Conservation (phyloP, 768 basidiomycete genomes). For the Omphalotus guepiniiformis region DNA sequence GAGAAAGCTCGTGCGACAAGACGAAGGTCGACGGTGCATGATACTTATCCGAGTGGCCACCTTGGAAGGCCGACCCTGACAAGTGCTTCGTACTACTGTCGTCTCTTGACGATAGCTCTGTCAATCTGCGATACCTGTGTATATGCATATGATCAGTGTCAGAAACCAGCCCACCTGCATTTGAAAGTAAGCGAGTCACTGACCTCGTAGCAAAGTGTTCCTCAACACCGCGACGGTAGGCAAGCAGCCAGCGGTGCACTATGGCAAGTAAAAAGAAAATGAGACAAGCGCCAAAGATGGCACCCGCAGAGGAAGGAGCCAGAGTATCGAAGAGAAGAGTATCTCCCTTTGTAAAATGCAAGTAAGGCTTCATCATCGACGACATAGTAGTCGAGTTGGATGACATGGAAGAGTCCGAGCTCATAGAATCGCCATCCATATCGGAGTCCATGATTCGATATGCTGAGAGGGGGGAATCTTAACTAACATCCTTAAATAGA, state of each 20-base stretch:
- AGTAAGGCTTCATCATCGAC: neutral
- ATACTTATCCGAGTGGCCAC: no score
- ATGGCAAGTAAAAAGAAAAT: neutral
- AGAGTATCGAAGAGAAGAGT: neutral
- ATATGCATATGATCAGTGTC: no score
- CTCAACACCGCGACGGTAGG: neutral
- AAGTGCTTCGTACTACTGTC: no score
- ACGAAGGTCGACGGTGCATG: constrained; percentile 10
- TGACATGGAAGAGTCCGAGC: neutral
- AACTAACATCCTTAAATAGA: neutral
- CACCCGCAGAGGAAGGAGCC: neutral
- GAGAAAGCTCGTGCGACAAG: constrained; percentile 16
- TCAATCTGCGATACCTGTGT: no score
- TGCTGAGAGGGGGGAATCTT: no score
- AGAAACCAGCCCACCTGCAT: no score
- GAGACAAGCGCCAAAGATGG: neutral
- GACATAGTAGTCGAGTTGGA: neutral
- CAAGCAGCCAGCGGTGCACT: neutral
- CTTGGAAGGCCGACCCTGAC: no score
- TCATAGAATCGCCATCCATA: neutral
- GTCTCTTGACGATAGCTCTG: no score
- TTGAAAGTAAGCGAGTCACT: neutral
- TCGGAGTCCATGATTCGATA: neutral
- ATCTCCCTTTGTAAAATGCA: neutral
- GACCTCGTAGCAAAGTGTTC: constrained; percentile 5